Percentiles rank a stretch among this genome's conserved stretches.
Evolutionary conservation across 768 basidiomycete species (phyloP).

Genomic region (Termitomyces eurrhizus): DNA sequence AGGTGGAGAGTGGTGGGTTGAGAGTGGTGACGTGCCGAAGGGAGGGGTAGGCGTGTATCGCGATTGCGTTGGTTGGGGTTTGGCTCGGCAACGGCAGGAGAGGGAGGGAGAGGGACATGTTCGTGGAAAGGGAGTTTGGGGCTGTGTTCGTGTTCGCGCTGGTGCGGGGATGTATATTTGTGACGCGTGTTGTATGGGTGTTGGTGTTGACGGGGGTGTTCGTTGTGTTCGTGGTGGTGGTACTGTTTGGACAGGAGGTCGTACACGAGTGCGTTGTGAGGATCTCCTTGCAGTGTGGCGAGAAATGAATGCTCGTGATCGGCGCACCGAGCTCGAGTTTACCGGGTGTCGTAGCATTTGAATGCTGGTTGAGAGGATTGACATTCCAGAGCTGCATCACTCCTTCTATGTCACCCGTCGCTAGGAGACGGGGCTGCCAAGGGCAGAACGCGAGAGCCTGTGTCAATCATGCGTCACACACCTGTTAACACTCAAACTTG

Average conservation of each 20-base stretch:
- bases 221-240: neutral
- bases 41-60: conserved; percentile 1
- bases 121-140: neutral
- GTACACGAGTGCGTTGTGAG: conserved; percentile 33
- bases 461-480: neutral
- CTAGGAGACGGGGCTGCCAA: conserved; percentile 79
- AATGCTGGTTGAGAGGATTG: conserved; percentile 36
- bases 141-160: neutral
- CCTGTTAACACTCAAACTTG: neutral
- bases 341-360: conserved; percentile 40
- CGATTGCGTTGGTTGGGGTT: neutral
- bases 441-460: conserved; percentile 89
- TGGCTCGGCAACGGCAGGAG: neutral
- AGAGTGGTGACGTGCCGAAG: conserved; percentile 3
- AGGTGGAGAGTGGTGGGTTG: neutral
- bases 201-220: neutral
- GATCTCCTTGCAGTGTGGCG: conserved; percentile 79
- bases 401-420: conserved; percentile 65
- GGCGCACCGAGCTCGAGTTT: conserved; percentile 50
- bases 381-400: conserved; percentile 55
- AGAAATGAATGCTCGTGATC: conserved; percentile 70
- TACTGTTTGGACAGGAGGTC: neutral
- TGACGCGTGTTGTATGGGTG: neutral
- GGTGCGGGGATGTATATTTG: neutral
- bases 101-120: neutral